These are phyloP conservation scores for Exophiala mesophila DNA, from an alignment of 2,329 filamentous ascomycete genomes.

Conservation along the genomic window DNA sequence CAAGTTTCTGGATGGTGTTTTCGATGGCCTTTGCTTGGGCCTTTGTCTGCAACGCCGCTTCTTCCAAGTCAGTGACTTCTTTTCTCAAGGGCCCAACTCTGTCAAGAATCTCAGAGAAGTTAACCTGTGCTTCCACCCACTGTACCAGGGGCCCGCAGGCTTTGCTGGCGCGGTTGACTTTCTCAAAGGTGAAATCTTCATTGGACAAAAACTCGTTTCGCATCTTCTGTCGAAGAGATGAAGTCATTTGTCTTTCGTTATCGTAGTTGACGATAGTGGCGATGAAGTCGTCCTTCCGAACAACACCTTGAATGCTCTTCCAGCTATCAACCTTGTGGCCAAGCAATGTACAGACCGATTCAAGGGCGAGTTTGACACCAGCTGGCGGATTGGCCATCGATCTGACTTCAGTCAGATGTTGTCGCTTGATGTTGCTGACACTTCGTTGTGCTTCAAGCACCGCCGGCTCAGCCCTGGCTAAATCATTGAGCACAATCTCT, in stretches of 20 bases:
- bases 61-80: conserved; percentile 81
- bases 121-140: conserved; percentile 95
- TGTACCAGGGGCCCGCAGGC: conserved; percentile 95
- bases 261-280: conserved; percentile 96
- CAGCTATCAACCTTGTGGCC: conserved; percentile 86
- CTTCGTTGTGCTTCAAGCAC: conserved; percentile 90
- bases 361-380: conserved; percentile 85
- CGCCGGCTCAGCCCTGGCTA: conserved; percentile 87
- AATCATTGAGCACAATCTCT: conserved; percentile 78
- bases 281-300: conserved; percentile 94
- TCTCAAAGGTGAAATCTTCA: conserved; percentile 92
- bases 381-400: conserved; percentile 91
- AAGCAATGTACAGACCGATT: conserved; percentile 92
- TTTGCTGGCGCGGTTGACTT: conserved; percentile 92
- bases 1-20: conserved; percentile 75
- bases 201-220: conserved; percentile 85
- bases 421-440: conserved; percentile 96
- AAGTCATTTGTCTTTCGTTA: conserved; percentile 93
- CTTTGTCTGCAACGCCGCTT: conserved; percentile 85
- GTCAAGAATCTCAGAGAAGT: conserved; percentile 95
- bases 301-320: conserved; percentile 83
- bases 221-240: conserved; percentile 76
- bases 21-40: conserved; percentile 89
- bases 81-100: conserved; percentile 86
- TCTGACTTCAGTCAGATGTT: conserved; percentile 93